Base-by-base conservation (phyloP, 1,284 basidiomycete species). In the Apiotrichum domesticum region DNA sequence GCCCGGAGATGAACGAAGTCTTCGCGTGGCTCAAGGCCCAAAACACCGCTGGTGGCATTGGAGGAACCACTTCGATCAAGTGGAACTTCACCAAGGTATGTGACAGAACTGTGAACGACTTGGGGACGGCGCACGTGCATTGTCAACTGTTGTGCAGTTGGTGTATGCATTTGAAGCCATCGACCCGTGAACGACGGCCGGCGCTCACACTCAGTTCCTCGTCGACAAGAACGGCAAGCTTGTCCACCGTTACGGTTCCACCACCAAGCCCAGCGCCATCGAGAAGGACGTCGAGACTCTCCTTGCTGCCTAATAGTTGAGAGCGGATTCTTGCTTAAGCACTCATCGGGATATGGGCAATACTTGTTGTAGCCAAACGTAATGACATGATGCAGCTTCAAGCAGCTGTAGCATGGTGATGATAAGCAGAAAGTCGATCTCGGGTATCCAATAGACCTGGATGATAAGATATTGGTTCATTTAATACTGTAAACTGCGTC, bases 11-110 rank as follows among this genome's bases (percentile, higher is more conserved):
- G 65, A 91, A 90, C 76, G 82, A 88, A 68, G 88, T 91, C 7
- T 94, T 84, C 80, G 83, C 87, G 59, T 94, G 85, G 83, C 83
- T 95, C 67, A 95, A 95, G 81, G 77, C 79, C 47, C 67, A 73
- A 50, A 37, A 41, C 33, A 8, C 14, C 3, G 65, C 62, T 6
- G 61, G 59, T 34, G 72, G 72, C 21, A 46, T 72, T 6, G 66
- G 62, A 3, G 72, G 71, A 29, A 71, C 68, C 35, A 71, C 68
- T 3, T 52, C 67, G 29, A 71, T 77, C 66, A 77, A 77, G 61
- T 74, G 72, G 50, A 51, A 51, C 50, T 51, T 51, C 9, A 43
- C 50, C 66, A 71, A 54, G 62, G 71, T 68, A n/a, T 14, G 52
- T 46, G 6, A 7, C 5, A 21, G 8, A 21, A 21, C 21, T 21